Evolutionary conservation across 2,329 filamentous ascomycete species (phyloP).

Genomic region (Stemphylium beticola): DNA sequence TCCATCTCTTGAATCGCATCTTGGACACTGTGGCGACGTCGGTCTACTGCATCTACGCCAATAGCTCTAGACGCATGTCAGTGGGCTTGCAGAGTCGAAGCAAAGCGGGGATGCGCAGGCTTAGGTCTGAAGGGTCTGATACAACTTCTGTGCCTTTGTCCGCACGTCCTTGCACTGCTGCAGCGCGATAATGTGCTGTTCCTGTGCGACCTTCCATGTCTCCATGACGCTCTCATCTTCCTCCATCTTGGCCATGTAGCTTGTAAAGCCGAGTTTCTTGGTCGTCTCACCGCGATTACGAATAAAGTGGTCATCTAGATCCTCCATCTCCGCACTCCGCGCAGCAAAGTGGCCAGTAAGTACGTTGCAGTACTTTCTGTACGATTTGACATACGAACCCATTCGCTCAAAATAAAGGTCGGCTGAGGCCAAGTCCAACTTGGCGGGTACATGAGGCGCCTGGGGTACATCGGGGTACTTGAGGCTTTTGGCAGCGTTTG

Average conservation of each 20-base stretch:
- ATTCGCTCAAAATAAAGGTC: constrained; percentile 61
- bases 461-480: constrained; percentile 60
- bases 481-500: constrained; percentile 49
- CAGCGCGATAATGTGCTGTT: constrained; percentile 65
- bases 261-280: constrained; percentile 59
- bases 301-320: constrained; percentile 57
- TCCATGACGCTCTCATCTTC: constrained; percentile 69
- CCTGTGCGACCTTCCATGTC: constrained; percentile 66
- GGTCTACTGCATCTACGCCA: not conserved
- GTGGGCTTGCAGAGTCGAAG: constrained; percentile 9
- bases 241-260: constrained; percentile 66
- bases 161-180: constrained; percentile 42
- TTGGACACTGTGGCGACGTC: not conserved
- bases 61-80: constrained; percentile 2
- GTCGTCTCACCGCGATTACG: constrained; percentile 58
- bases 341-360: constrained; percentile 64
- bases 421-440: constrained; percentile 57
- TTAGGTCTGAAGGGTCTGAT: constrained; percentile 23
- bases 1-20: not conserved
- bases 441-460: constrained; percentile 53
- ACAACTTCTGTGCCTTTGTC: constrained; percentile 39
- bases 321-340: constrained; percentile 55
- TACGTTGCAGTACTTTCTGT: constrained; percentile 60
- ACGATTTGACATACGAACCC: constrained; percentile 62
- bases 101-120: not conserved